Base-by-base conservation (phyloP, 148 eudicot species). In the Heliamphora exappendiculata region DNA sequence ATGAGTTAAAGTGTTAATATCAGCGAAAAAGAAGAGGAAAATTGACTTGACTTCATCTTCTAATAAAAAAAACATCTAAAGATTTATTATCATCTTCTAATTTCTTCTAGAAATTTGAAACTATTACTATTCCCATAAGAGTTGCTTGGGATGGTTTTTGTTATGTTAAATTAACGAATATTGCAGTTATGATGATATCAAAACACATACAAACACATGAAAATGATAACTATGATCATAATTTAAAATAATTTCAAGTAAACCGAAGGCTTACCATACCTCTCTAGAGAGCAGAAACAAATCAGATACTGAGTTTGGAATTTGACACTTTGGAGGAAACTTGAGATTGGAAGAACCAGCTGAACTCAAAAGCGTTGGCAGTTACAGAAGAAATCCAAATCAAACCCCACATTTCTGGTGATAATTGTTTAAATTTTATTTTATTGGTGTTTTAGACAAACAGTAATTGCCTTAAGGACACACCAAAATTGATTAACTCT, bases 401-500 rank as follows among this genome's bases (percentile, higher is more conserved):
- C 60, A 75, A 47, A 75, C 62, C 34, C 31, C 72, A 58, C 45
- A 12, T 29, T 64, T 59, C 24, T 31, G 68, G 17, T 19, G 19
- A 62, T 60, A 10, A 13, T n/a, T n/a, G n/a, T n/a, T n/a, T n/a
- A n/a, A n/a, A n/a, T n/a, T n/a, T n/a, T n/a, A n/a, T n/a, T n/a
- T n/a, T n/a, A n/a, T n/a, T n/a, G n/a, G n/a, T n/a, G n/a, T n/a
- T n/a, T n/a, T n/a, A n/a, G n/a, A n/a, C n/a, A n/a, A n/a, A n/a
- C n/a, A n/a, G n/a, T n/a, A n/a, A n/a, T 50, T 54, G 29, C 76
- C 45, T 49, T 5, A 17, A 76, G 49, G 22, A 51, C 50, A 76
- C 63, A 63, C 41, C 59, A 75, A 59, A 63, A 44, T 60, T 55
- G 17, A 75, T 70, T 34, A 31, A 45, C 70, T 75, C n/a, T 2